Base-by-base conservation (phyloP, 2,329 filamentous ascomycete species). In the Fusarium hainanense region DNA sequence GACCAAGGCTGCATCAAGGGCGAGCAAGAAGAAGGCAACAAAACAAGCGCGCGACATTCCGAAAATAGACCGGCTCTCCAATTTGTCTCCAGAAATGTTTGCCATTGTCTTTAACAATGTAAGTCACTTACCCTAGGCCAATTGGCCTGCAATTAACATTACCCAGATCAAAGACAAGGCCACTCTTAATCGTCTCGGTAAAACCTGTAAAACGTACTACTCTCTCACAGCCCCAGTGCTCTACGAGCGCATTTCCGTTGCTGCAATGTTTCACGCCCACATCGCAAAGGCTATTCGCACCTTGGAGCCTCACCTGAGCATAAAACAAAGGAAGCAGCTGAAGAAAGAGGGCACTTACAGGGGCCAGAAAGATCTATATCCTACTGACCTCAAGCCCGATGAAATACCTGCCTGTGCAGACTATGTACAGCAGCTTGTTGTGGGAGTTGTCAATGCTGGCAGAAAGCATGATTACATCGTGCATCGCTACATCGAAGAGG, bases 221-320 rank as follows among this genome's bases (percentile, higher is more conserved):
- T 44, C 47, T 2, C 34, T 68, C 18, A 37, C 66, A 23, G 48
- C 58, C 2, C 70, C 68, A 7, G 52, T 25, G 3, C 59, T 74
- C 7, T 52, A 74, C 20, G 42, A 52, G 2, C 71, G 60, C 7
- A 16, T 73, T 13, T 41, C 55, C 0, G 63, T 64, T 7, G 55
- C 44, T 21, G 59, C 54, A 16, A 28, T 42, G 46, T 63, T 48
- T 21, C 63, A 71, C 25, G 63, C 61, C 1, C 54, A 71, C 32
- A 71, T 73, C 8, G 40, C 28, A 23, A 66, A 65, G 32, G 40
- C 73, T 18, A 73, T 70, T 9, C 66, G 67, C 21, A 40, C 58
- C 8, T 41, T 72, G 13, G 69, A 70, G 34, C 69, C 63, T 9
- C 48, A 63, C 37, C 58, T 73, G 5, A 59, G 32, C 18, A 66